Conservation (phyloP, 140 eudicot genomes). For the Flaveria floridana region DNA sequence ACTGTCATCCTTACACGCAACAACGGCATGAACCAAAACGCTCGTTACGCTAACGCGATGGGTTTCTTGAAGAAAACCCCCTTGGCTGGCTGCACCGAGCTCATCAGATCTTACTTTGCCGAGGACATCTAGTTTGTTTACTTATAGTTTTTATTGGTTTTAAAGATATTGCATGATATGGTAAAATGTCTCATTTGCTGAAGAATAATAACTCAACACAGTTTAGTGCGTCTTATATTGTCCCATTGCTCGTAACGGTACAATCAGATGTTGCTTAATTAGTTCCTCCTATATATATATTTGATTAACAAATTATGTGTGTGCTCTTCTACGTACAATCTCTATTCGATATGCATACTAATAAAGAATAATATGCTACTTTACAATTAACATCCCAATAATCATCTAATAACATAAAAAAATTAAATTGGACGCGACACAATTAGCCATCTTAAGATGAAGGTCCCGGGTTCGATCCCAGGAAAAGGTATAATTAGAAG, state of each 20-base stretch:
- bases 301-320: background rate
- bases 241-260: background rate
- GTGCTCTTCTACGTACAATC: background rate
- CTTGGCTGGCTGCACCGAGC: constrained; percentile 47
- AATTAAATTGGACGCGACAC: too few species aligned
- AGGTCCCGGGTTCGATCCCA: too few species aligned
- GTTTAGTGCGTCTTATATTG: constrained; percentile 24
- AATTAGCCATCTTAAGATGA: too few species aligned
- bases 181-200: constrained; percentile 36
- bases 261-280: constrained; percentile 16
- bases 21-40: constrained; percentile 58
- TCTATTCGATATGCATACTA: too few species aligned
- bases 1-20: constrained; percentile 71
- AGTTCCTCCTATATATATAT: background rate
- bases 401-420: too few species aligned
- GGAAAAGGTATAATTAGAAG: too few species aligned
- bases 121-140: constrained; percentile 11
- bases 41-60: constrained; percentile 62
- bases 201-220: constrained; percentile 35
- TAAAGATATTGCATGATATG: constrained; percentile 13
- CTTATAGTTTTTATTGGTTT: constrained; percentile 23
- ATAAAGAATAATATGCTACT: too few species aligned
- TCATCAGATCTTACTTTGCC: constrained; percentile 51
- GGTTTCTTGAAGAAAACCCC: constrained; percentile 54
- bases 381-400: too few species aligned